phyloP scores from a whole-genome alignment of 805 yeast genomes.

The Suhomyces sp. region DNA sequence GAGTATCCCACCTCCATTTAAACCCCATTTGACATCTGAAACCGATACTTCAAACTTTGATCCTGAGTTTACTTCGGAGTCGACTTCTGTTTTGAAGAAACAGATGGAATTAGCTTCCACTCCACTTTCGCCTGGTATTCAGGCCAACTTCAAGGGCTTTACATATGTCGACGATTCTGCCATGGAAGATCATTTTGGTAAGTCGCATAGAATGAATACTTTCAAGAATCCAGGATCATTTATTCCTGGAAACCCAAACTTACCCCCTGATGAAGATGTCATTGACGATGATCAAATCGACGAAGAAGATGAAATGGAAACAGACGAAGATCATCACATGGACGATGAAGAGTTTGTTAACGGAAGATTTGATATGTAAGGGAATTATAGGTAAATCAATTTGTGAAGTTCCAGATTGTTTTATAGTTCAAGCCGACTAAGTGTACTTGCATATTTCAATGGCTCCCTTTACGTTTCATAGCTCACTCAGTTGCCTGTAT shows the following conservation, averaged over 20 bases:
- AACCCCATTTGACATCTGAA: constrained; percentile 87
- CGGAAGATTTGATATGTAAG: constrained; percentile 81
- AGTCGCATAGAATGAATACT: constrained; percentile 33
- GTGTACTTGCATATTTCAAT: background rate
- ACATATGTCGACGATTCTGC: constrained; percentile 94
- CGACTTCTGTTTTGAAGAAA: constrained; percentile 75
- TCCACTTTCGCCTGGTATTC: constrained; percentile 91
- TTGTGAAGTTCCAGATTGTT: no score
- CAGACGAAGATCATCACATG: constrained; percentile 59
- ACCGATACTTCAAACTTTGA: constrained; percentile 96
- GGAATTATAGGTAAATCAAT: no score
- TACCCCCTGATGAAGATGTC: constrained; percentile 82
- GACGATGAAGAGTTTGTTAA: constrained; percentile 80
- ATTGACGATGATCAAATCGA: constrained; percentile 64
- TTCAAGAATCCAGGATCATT: constrained; percentile 60
- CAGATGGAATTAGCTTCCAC: constrained; percentile 66
- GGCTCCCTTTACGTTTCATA: background rate
- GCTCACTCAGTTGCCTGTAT: background rate
- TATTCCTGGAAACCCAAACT: constrained; percentile 73
- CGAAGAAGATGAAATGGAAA: constrained; percentile 45
- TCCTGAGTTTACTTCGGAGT: constrained; percentile 93
- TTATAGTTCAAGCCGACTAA: background rate
- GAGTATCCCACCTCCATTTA: constrained; percentile 93
- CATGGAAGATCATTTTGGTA: constrained; percentile 76
- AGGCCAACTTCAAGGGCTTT: constrained; percentile 94